These are phyloP conservation scores for Remersonia thermophila DNA, from an alignment of 2,329 filamentous ascomycete species.

Conservation along the genomic window DNA sequence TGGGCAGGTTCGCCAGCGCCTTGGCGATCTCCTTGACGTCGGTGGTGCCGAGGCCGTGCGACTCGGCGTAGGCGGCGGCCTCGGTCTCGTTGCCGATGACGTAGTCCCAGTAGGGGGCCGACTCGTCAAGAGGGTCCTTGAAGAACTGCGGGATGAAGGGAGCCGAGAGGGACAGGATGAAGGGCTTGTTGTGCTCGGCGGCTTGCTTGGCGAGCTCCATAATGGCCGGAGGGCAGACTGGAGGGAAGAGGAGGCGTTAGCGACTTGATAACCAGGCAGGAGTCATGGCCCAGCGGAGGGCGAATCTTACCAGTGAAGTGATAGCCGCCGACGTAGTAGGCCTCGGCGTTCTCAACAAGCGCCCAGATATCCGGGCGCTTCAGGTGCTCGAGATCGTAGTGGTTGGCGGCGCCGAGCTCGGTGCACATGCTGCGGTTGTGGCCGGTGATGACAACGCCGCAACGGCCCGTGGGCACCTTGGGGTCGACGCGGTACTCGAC, in stretches of 20 bases:
- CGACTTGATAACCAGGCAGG: too few relatives aligned
- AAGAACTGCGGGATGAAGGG: slow-evolving; percentile 97
- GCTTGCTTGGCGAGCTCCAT: slow-evolving; percentile 85
- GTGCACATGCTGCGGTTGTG: slow-evolving; percentile 93
- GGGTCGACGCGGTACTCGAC: slow-evolving; percentile 92
- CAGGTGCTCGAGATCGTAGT: slow-evolving; percentile 90
- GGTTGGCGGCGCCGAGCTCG: slow-evolving; percentile 89
- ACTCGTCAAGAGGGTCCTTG: slow-evolving; percentile 84
- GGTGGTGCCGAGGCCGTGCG: slow-evolving; percentile 60
- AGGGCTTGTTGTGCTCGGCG: slow-evolving; percentile 76
- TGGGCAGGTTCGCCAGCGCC: slow-evolving; percentile 75
- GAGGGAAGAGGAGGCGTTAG: not conserved
- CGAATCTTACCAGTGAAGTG: slow-evolving; percentile 60
- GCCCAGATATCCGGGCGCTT: slow-evolving; percentile 86
- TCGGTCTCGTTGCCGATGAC: slow-evolving; percentile 96
- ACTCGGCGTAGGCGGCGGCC: slow-evolving; percentile 74
- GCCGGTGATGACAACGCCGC: slow-evolving; percentile 92
- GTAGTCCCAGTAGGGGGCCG: slow-evolving; percentile 87
- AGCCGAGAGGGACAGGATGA: slow-evolving; percentile 83
- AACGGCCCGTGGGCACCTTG: slow-evolving; percentile 75
- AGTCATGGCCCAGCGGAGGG: not conserved
- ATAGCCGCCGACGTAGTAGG: slow-evolving; percentile 91
- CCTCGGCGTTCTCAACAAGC: slow-evolving; percentile 74
- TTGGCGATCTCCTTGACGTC: slow-evolving; percentile 78
- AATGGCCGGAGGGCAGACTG: slow-evolving; percentile 82